A percentile compares a stretch with the other conserved stretches of the same genome.
Evolutionary conservation across 1,139 yeast species (phyloP).

Genomic region (Sugiyamaella japonica): DNA sequence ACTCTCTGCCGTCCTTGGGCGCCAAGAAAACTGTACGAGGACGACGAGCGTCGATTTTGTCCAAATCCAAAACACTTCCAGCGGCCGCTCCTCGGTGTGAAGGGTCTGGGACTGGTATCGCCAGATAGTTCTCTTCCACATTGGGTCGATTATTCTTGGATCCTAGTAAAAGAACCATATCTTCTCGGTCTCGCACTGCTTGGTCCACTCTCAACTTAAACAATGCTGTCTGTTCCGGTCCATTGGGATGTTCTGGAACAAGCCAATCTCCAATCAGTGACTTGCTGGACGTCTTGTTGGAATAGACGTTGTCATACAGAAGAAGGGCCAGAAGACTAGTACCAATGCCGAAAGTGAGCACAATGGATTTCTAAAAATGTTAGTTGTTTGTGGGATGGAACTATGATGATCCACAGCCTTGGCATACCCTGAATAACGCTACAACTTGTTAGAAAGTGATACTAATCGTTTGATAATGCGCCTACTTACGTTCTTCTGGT

Average conservation of each 20-base stretch:
- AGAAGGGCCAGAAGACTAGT: conserved; percentile 30
- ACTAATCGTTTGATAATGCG: not conserved
- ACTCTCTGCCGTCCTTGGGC: conserved; percentile 15
- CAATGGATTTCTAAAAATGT: conserved; percentile 24
- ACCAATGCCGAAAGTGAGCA: conserved; percentile 30
- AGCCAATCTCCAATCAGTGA: conserved; percentile 35
- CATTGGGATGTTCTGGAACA: conserved; percentile 26
- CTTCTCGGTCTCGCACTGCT: conserved; percentile 25
- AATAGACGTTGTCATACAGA: conserved; percentile 32
- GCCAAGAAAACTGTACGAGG: conserved; percentile 29
- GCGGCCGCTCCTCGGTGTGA: conserved; percentile 31
- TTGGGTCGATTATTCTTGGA: conserved; percentile 28
- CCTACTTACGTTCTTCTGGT: conserved; percentile 24
- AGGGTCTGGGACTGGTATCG: conserved; percentile 33
- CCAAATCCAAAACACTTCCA: conserved; percentile 32
- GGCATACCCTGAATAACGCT: conserved; percentile 17
- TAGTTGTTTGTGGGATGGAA: not conserved
- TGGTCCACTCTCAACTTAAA: conserved; percentile 17
- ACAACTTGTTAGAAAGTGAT: not conserved
- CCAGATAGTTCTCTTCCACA: conserved; percentile 25
- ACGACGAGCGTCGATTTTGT: conserved; percentile 30
- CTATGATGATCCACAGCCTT: too few species aligned
- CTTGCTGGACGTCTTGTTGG: conserved; percentile 26
- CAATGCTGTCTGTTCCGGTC: conserved; percentile 21
- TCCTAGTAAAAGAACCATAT: conserved; percentile 24